phyloP scores from a whole-genome alignment of 495 filamentous ascomycete species.

The Penicillium odoratum region DNA sequence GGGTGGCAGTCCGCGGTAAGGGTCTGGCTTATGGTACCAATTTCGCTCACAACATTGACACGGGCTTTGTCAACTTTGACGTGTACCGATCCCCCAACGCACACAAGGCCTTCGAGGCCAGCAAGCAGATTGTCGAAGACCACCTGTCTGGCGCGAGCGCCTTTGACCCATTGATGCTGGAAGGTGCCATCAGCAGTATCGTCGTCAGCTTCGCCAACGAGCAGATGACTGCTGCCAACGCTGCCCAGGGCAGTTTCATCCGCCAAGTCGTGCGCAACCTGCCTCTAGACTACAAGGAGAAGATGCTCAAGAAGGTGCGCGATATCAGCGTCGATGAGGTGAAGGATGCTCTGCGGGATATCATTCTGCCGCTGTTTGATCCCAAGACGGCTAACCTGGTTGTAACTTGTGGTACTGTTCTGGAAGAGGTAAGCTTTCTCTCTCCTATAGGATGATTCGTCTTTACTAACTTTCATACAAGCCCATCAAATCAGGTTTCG shows the following conservation, averaged over 20 bases:
- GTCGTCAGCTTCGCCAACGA: slow-evolving; percentile 82
- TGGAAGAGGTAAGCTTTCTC: slow-evolving; percentile 68
- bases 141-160: slow-evolving; percentile 57
- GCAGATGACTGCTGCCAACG: slow-evolving; percentile 76
- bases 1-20: slow-evolving; percentile 86
- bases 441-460: not conserved
- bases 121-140: slow-evolving; percentile 70
- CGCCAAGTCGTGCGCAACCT: slow-evolving; percentile 75
- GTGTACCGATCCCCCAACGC: slow-evolving; percentile 90
- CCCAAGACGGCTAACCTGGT: slow-evolving; percentile 77
- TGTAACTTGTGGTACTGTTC: slow-evolving; percentile 82
- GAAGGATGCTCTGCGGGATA: slow-evolving; percentile 67
- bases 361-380: slow-evolving; percentile 76
- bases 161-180: slow-evolving; percentile 80
- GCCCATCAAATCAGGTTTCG: slow-evolving; percentile 70
- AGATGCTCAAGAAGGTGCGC: slow-evolving; percentile 73
- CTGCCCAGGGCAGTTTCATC: slow-evolving; percentile 79
- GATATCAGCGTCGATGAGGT: slow-evolving; percentile 76
- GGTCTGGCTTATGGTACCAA: slow-evolving; percentile 86
- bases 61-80: slow-evolving; percentile 74
- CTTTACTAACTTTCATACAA: slow-evolving; percentile 31
- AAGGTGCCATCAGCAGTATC: slow-evolving; percentile 87
- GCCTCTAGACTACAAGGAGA: slow-evolving; percentile 73
- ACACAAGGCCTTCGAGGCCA: slow-evolving; percentile 79
- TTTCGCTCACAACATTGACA: slow-evolving; percentile 73